Evolutionary conservation across 225 moss, liverwort and hornwort genomes (phyloP).

Genomic region (Rhytidiadelphus loreus): DNA sequence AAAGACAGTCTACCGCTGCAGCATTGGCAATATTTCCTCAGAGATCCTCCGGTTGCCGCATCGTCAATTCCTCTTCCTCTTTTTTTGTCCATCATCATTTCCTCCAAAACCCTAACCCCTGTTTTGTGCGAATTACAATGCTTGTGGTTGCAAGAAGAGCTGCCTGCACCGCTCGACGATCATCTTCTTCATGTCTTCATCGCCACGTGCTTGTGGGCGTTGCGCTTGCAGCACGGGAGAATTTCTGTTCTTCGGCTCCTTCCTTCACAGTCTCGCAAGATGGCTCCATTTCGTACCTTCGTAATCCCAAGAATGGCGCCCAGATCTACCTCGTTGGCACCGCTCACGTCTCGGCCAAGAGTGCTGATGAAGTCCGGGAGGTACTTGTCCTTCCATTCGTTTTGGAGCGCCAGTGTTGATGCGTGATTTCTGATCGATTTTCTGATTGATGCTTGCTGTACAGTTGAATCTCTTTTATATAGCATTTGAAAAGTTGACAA

Average conservation of each 20-base stretch:
- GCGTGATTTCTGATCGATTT: neutral
- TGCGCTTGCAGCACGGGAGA: neutral
- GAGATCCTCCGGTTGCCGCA: neutral
- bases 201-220: neutral
- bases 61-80: neutral
- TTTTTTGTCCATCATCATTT: neutral
- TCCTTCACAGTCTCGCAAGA: neutral
- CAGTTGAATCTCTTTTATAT: neutral
- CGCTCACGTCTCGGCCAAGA: slow-evolving; percentile 84
- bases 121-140: slow-evolving; percentile 10
- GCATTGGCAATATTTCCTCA: neutral
- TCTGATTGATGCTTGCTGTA: neutral
- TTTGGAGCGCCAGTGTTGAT: neutral
- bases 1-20: neutral
- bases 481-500: neutral
- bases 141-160: slow-evolving; percentile 19
- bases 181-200: neutral
- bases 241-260: neutral
- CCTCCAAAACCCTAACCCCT: neutral
- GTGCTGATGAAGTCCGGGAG: slow-evolving; percentile 89
- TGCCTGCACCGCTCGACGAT: neutral
- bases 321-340: slow-evolving; percentile 90
- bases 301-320: slow-evolving; percentile 61
- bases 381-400: slow-evolving; percentile 1
- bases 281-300: slow-evolving; percentile 64